Evolutionary conservation across 225 moss, liverwort and hornwort species (phyloP).

Genomic region (Anthoceros angustus): DNA sequence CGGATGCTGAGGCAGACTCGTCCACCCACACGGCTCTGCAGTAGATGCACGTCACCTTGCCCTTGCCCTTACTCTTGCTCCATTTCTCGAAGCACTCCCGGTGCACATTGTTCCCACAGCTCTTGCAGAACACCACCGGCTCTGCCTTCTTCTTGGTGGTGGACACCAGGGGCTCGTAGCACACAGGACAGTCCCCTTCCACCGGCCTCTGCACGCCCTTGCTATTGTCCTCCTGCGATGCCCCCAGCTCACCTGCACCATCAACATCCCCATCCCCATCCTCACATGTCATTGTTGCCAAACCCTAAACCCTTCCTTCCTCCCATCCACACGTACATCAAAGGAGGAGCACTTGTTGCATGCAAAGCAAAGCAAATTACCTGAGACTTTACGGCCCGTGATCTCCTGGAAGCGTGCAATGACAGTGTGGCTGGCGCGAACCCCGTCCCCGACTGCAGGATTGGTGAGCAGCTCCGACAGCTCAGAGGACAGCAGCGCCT

Average conservation of each 20-base stretch:
- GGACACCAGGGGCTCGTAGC: conserved; percentile 49
- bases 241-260: too few relatives aligned
- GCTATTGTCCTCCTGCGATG: conserved; percentile 9
- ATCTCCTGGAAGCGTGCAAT: conserved; percentile 50
- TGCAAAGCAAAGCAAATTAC: background rate
- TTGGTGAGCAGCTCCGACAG: conserved; percentile 37
- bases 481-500: conserved; percentile 47
- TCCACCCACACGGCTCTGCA: conserved; percentile 55
- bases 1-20: conserved; percentile 6
- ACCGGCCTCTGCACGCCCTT: conserved; percentile 36
- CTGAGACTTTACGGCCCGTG: conserved; percentile 24
- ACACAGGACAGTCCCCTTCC: conserved; percentile 59
- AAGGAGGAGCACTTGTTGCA: too few relatives aligned
- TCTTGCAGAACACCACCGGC: conserved; percentile 49
- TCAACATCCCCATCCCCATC: background rate
- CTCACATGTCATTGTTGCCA: conserved; percentile 1
- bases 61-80: conserved; percentile 47
- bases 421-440: conserved; percentile 51
- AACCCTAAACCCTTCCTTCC: too few relatives aligned
- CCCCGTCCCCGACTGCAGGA: conserved; percentile 35
- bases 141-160: conserved; percentile 31
- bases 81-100: conserved; percentile 68
- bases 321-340: too few relatives aligned
- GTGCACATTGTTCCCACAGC: conserved; percentile 78
- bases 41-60: conserved; percentile 54